Evolutionary conservation across 495 filamentous ascomycete genomes (phyloP).

Genomic region (Penicillium crystallinum): DNA sequence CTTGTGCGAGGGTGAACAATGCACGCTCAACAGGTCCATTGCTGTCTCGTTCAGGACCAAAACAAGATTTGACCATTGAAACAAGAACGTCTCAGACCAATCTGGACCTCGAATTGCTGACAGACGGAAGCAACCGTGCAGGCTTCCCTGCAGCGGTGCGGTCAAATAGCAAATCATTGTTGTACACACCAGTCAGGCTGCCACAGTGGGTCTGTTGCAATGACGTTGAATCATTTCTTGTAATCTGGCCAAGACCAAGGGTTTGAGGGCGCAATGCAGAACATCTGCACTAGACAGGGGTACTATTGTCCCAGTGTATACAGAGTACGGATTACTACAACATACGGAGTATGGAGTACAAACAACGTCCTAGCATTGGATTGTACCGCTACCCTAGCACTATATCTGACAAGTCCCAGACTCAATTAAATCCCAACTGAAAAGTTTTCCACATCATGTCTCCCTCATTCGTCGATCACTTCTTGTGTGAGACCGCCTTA

Average conservation of each 20-base stretch:
- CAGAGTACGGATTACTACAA: too few relatives aligned
- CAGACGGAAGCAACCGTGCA: constrained; percentile 22
- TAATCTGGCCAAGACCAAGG: background rate
- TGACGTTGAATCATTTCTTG: constrained; percentile 14
- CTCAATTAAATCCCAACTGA: background rate
- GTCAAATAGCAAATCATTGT: constrained; percentile 33
- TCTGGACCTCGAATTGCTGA: constrained; percentile 17
- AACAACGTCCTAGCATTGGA: too few relatives aligned
- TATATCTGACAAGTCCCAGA: background rate
- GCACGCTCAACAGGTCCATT: too few relatives aligned
- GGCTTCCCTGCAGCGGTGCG: constrained; percentile 18
- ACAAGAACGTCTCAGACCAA: constrained; percentile 9
- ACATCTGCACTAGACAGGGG: background rate
- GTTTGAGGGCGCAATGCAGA: background rate
- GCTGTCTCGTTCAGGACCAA: too few relatives aligned
- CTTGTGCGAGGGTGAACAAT: background rate
- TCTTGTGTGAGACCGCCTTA: constrained; percentile 25
- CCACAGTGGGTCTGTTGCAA: constrained; percentile 19
- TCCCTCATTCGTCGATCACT: constrained; percentile 35
- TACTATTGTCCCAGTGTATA: background rate
- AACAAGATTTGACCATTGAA: background rate
- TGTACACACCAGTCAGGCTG: constrained; percentile 34
- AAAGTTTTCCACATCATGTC: constrained; percentile 12
- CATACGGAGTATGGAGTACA: too few relatives aligned
- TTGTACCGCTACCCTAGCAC: background rate